These are phyloP conservation scores for Colletotrichum truncatum DNA, from an alignment of 2,329 filamentous ascomycete genomes.

Conservation along the genomic window DNA sequence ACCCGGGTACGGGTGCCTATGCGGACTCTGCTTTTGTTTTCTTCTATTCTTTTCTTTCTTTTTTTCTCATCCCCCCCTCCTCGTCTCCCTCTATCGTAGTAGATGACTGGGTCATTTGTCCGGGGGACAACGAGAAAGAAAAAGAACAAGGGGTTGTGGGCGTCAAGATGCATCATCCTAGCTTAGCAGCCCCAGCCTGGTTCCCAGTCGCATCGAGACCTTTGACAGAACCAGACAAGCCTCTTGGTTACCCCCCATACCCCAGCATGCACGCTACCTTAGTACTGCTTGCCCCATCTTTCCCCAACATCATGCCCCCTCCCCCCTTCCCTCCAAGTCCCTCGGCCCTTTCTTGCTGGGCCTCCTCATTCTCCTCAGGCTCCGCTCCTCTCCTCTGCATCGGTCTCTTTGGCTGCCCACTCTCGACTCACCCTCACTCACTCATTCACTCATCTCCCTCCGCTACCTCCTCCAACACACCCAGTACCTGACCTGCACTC, in stretches of 20 bases:
- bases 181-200: constrained; percentile 5
- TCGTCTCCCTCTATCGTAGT: no score
- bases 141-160: constrained; percentile 5
- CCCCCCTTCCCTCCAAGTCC: neutral
- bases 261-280: constrained; percentile 25
- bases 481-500: neutral
- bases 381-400: neutral
- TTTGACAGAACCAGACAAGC: constrained; percentile 23
- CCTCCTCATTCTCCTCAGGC: constrained; percentile 20
- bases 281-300: constrained; percentile 27
- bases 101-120: neutral
- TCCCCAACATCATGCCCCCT: constrained; percentile 28
- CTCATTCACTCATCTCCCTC: neutral
- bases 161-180: constrained; percentile 11
- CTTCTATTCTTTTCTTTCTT: no score
- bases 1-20: no score
- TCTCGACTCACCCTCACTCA: neutral
- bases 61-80: no score
- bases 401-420: neutral
- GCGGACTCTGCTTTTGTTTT: no score
- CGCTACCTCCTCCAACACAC: neutral
- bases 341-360: constrained; percentile 16
- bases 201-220: constrained; percentile 21
- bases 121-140: neutral
- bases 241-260: constrained; percentile 7